Base-by-base conservation (phyloP, 805 yeast genomes). In the Candida vartiovaarae region DNA sequence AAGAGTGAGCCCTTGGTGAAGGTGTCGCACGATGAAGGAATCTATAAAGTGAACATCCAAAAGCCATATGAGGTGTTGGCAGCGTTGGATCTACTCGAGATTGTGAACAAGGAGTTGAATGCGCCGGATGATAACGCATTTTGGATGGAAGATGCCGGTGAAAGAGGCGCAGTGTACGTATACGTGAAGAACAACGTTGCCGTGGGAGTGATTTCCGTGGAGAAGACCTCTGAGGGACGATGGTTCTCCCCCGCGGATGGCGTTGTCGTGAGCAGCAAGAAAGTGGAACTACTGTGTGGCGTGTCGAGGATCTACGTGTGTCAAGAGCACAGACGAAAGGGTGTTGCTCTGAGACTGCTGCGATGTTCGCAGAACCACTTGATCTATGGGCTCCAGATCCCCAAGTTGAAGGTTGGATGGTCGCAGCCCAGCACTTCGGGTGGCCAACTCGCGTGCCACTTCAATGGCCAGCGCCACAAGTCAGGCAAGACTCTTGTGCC, bases 381-480 rank as follows among this genome's bases (percentile, higher is more conserved):
- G 25, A 61, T 80, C 1, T 76, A 75, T 53, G 87, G 86, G 0
- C 54, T 72, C 43, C 40, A 25, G 0, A 50, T 81, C 10, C 60
- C 62, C 2, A 71, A 61, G 44, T 50, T 48, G 11, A 71, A 76
- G 46, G 57, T 83, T 20, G 84, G 80, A 1, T 83, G 86, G 76
- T 79, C 86, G 36, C 91, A 83, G 57, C 89, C 90, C 0, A 78
- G 84, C 45, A 74, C 69, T 40, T 69, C 72, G 45, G 91, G 91
- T 0, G 78, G 79, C 2, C 68, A 71, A 44, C 65, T 82, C 30
- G 87, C 89, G 0, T 59, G 58, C 31, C 62, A 56, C 29, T 82
- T 76, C 54, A 80, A 78, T 54, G 79, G 82, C 0, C 75, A 72
- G 1, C 59, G 45, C 27, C 87, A 82, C 55, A 72, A 70, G 44